These are phyloP conservation scores for Paraphoma sp. DNA, from an alignment of 2,329 filamentous ascomycete species.

Conservation along the genomic window DNA sequence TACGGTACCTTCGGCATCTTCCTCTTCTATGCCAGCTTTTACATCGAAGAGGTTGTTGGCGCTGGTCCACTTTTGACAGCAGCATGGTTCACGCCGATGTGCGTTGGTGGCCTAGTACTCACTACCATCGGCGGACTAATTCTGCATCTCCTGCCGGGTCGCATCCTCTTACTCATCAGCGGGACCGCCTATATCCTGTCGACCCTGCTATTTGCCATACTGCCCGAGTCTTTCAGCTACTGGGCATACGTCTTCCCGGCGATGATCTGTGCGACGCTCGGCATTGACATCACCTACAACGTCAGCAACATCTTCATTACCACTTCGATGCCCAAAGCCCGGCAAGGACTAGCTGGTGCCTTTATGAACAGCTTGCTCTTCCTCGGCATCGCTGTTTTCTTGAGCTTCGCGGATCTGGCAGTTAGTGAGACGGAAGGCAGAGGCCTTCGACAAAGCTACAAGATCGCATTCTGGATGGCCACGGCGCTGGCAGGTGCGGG, in stretches of 20 bases:
- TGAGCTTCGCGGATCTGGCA: conserved; percentile 45
- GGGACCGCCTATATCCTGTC: conserved; percentile 39
- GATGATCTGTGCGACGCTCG: conserved; percentile 53
- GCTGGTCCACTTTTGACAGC: conserved; percentile 38
- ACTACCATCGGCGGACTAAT: conserved; percentile 42
- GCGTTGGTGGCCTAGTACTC: conserved; percentile 43
- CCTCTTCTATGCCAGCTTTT: conserved; percentile 49
- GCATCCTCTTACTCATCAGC: conserved; percentile 39
- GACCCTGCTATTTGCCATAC: conserved; percentile 43
- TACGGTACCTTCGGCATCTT: conserved; percentile 48
- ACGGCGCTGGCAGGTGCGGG: conserved; percentile 36
- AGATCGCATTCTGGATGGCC: conserved; percentile 47
- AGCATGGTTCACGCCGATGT: conserved; percentile 47
- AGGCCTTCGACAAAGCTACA: conserved; percentile 42
- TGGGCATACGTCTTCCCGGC: conserved; percentile 49
- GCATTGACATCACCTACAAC: conserved; percentile 48
- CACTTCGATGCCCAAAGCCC: conserved; percentile 40
- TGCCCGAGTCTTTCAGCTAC: conserved; percentile 41
- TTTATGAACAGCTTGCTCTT: conserved; percentile 47
- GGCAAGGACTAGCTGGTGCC: conserved; percentile 45
- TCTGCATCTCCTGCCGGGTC: conserved; percentile 44
- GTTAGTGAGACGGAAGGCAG: conserved; percentile 40
- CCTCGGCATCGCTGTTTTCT: conserved; percentile 45
- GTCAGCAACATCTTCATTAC: conserved; percentile 49
- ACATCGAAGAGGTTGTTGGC: conserved; percentile 41